Conservation (phyloP, 208 protist species). For the Crithidia bombi region DNA sequence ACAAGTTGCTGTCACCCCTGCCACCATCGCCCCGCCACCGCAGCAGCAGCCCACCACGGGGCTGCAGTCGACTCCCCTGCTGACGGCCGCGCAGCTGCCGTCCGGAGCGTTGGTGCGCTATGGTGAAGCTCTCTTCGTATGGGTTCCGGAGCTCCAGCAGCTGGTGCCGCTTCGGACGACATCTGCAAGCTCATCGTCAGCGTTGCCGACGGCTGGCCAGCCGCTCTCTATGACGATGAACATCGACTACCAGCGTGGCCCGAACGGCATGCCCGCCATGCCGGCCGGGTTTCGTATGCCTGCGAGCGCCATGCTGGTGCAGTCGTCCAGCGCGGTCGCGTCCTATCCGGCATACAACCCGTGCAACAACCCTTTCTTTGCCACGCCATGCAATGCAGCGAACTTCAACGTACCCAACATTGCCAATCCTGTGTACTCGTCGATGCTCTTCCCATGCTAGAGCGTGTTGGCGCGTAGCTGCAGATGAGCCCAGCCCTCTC, state of each 20-base stretch:
- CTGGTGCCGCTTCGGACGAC: conserved; percentile 24
- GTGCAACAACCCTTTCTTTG: background rate
- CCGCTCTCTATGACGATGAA: conserved; percentile 1
- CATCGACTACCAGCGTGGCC: conserved; percentile 6
- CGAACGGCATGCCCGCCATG: background rate
- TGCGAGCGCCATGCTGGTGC: conserved; percentile 20
- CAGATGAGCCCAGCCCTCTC: too few species aligned
- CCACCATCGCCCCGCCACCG: background rate
- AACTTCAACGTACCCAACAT: background rate
- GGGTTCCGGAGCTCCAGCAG: conserved; percentile 18
- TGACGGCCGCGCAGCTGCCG: conserved; percentile 22
- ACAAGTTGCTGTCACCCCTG: background rate
- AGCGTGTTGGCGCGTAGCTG: too few species aligned
- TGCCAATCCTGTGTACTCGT: conserved; percentile 5
- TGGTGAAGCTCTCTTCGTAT: conserved; percentile 23
- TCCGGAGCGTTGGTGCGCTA: conserved; percentile 26
- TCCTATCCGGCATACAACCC: background rate
- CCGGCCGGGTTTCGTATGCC: conserved; percentile 13
- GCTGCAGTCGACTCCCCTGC: background rate
- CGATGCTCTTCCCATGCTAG: conserved; percentile 16
- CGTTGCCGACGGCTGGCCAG: background rate
- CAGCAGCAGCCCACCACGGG: background rate
- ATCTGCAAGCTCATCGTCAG: background rate
- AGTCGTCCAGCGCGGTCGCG: conserved; percentile 22
- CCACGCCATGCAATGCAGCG: background rate